Evolutionary conservation across 148 eudicot genomes (phyloP).

Genomic region (Diospyros lotus): DNA sequence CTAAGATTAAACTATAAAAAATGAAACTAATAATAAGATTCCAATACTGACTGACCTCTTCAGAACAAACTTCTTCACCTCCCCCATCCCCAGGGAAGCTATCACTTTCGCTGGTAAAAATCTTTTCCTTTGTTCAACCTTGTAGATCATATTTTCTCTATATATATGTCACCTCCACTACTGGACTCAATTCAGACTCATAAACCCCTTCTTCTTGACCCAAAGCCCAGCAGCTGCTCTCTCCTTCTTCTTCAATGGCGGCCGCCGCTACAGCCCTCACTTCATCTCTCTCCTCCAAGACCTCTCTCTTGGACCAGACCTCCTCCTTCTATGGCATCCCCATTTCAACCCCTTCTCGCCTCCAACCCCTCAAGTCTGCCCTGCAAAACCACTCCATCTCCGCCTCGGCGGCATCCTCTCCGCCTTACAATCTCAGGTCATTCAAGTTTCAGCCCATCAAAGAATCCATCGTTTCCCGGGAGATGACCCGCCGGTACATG

Average conservation of each 20-base stretch:
- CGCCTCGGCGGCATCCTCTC: slow-evolving; percentile 33
- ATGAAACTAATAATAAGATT: no score
- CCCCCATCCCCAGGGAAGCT: no score
- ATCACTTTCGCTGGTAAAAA: no score
- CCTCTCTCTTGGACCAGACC: slow-evolving; percentile 17
- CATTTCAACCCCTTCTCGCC: slow-evolving; percentile 17
- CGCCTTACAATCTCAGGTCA: slow-evolving; percentile 50
- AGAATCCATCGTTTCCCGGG: slow-evolving; percentile 85
- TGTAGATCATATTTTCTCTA: no score
- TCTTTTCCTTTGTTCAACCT: no score
- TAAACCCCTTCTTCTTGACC: no score
- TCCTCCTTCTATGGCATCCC: slow-evolving; percentile 38
- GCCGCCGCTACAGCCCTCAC: slow-evolving; percentile 47
- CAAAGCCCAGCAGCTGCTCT: no score
- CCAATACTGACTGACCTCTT: no score
- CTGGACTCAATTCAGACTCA: no score
- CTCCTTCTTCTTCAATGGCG: slow-evolving; percentile 21
- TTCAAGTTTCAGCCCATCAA: slow-evolving; percentile 75
- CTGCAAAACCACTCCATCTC: slow-evolving; percentile 23
- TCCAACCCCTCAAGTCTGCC: slow-evolving; percentile 26
- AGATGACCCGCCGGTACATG: slow-evolving; percentile 96
- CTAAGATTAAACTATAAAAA: no score
- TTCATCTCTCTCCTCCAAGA: slow-evolving; percentile 26
- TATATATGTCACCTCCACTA: no score
- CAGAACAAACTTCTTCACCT: no score